phyloP scores from a whole-genome alignment of 768 basidiomycete genomes.

The Asterophora parasitica region DNA sequence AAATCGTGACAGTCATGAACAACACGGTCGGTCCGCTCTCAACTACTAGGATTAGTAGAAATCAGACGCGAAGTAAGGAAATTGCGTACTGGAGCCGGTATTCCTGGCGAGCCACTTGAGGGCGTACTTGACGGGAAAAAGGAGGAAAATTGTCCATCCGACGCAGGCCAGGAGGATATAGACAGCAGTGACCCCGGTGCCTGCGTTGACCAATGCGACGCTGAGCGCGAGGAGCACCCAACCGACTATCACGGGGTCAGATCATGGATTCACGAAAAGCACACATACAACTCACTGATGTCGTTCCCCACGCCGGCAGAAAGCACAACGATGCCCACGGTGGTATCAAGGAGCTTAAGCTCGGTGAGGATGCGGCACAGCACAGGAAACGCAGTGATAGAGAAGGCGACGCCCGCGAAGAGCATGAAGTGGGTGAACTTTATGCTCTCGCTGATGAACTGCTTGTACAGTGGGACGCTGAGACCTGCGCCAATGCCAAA shows the following conservation, averaged over 20 bases:
- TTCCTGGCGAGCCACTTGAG: conserved; percentile 70
- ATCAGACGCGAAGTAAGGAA: background rate
- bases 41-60: conserved; percentile 21
- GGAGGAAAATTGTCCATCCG: conserved; percentile 74
- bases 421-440: conserved; percentile 90
- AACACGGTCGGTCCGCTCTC: conserved; percentile 82
- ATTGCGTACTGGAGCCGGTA: conserved; percentile 65
- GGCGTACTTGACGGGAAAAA: conserved; percentile 57
- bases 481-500: conserved; percentile 79
- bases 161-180: conserved; percentile 80
- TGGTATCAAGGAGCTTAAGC: conserved; percentile 85
- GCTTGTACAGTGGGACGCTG: conserved; percentile 59
- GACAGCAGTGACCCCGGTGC: conserved; percentile 75
- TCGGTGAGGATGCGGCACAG: conserved; percentile 86
- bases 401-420: conserved; percentile 88
- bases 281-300: conserved; percentile 39
- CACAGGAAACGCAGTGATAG: conserved; percentile 84
- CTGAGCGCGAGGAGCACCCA: conserved; percentile 89
- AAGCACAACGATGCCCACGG: conserved; percentile 88
- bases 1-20: conserved; percentile 83
- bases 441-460: conserved; percentile 64
- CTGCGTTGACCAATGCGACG: conserved; percentile 88
- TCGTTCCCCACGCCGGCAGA: conserved; percentile 91
- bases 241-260: conserved; percentile 39
- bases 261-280: background rate